These are phyloP conservation scores for Kingdonia uniflora DNA, from an alignment of 164 flowering plant species.

Conservation along the genomic window DNA sequence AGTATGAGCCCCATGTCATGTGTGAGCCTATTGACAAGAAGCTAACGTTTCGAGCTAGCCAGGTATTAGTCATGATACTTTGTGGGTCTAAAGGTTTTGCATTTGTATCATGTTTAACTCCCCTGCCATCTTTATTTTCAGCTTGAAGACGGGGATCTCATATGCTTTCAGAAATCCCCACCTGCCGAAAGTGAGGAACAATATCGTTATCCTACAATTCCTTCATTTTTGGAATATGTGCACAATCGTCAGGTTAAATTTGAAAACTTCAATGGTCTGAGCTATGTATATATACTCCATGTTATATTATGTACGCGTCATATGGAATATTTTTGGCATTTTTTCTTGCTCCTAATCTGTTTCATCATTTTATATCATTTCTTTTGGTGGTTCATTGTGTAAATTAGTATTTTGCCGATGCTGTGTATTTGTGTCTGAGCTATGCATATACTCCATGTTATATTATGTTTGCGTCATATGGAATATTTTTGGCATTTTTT, in stretches of 20 bases:
- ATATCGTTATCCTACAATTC: constrained; percentile 70
- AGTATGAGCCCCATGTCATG: constrained; percentile 89
- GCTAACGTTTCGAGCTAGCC: constrained; percentile 63
- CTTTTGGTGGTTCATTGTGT: too few relatives aligned
- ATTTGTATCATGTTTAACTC: background rate
- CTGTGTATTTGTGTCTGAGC: too few relatives aligned
- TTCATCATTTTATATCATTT: too few relatives aligned
- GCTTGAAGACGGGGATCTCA: constrained; percentile 97
- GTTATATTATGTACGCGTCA: too few relatives aligned
- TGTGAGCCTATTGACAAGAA: constrained; percentile 84
- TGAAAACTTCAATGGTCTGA: too few relatives aligned
- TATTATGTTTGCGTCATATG: too few relatives aligned
- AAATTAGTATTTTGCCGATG: too few relatives aligned
- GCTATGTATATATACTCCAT: too few relatives aligned
- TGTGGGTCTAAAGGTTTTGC: background rate
- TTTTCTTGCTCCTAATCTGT: too few relatives aligned
- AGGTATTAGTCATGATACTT: constrained; percentile 32
- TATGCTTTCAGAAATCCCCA: constrained; percentile 74
- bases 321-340: too few relatives aligned
- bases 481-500: too few relatives aligned
- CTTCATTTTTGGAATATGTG: constrained; percentile 82
- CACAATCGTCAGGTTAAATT: constrained; percentile 85
- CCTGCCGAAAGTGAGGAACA: constrained; percentile 30
- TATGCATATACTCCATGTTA: too few relatives aligned
- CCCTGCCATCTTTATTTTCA: constrained; percentile 20